Conservation (phyloP, 1,284 basidiomycete genomes). For the Trichosporon sp. region DNA sequence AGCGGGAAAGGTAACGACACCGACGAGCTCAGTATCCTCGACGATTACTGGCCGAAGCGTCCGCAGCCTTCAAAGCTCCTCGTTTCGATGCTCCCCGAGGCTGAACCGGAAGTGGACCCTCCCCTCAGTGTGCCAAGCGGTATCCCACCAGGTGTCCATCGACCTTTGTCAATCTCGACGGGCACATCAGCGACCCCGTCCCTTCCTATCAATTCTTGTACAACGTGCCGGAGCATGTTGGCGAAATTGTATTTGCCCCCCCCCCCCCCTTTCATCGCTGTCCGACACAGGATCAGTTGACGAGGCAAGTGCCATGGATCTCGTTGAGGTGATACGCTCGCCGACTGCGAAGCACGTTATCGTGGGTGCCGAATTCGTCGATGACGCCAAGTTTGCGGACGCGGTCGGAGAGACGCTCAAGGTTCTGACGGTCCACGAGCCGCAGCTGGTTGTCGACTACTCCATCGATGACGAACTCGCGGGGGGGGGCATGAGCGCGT, state of each 20-base stretch:
- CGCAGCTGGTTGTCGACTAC: neutral
- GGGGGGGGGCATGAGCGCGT: neutral
- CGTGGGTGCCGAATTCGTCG: neutral
- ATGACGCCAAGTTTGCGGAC: neutral
- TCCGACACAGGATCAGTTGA: neutral
- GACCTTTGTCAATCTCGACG: neutral
- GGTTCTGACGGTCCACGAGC: neutral
- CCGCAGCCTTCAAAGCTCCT: neutral
- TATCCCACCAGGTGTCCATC: neutral
- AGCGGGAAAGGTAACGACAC: neutral
- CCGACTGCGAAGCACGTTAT: neutral
- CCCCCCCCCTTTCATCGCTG: neutral
- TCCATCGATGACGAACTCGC: neutral
- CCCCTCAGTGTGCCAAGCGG: neutral
- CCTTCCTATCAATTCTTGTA: neutral
- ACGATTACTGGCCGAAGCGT: neutral
- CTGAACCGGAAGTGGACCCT: neutral
- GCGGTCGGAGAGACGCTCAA: neutral
- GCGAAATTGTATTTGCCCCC: neutral
- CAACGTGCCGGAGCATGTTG: neutral
- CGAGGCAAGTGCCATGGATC: neutral
- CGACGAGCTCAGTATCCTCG: neutral
- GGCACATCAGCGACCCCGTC: neutral
- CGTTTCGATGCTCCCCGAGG: neutral
- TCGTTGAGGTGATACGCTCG: neutral